Base-by-base conservation (phyloP, 2,329 filamentous ascomycete genomes). In the Fusarium incarnatum region DNA sequence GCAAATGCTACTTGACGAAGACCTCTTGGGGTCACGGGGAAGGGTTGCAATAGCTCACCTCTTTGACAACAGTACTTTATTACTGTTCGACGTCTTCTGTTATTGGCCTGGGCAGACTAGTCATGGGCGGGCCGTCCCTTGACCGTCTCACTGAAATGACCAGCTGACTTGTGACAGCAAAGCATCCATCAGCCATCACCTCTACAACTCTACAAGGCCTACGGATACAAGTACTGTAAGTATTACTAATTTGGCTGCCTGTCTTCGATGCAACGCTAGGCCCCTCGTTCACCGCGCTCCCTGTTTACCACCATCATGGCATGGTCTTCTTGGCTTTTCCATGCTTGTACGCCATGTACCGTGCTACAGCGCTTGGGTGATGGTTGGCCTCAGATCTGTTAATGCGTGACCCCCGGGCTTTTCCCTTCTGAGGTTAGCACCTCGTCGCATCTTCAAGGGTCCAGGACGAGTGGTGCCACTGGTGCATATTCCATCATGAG, bases 61-160 rank as follows among this genome's bases (percentile, higher is more conserved):
- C 25, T n/a, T 27, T 18, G 23, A 46, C 22, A 46, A 52, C 22
- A 20, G 23, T 40, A 52, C 32, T 16, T n/a, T 34, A 46, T 40
- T 44, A 48, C 22, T 40, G 48, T 60, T 64, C 50, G 27, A 56
- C 30, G 22, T 50, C 47, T 57, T 37, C 42, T 45, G 60, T 58
- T 48, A 60, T 63, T 61, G 60, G 60, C 44, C 48, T 71, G 65
- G 53, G 18, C 42, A 40, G 25, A 52, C 64, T 71, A 71, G 68
- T 71, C 56, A 67, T 63, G 40, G 54, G 64, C 73, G 73, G 73
- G 64, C 73, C 73, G 73, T 75, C 73, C 73, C 73, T 75, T 56
- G 69, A 56, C 64, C 67, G 65, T 72, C 56, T 68, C 66, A 48
- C 49, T 57, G 55, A 62, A 61, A 64, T 65, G 63, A 63, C 55